A percentile compares a stretch with the other conserved stretches of the same genome.
Evolutionary conservation across 2,329 filamentous ascomycete genomes (phyloP).

Genomic region (Tolypocladium tropicale): DNA sequence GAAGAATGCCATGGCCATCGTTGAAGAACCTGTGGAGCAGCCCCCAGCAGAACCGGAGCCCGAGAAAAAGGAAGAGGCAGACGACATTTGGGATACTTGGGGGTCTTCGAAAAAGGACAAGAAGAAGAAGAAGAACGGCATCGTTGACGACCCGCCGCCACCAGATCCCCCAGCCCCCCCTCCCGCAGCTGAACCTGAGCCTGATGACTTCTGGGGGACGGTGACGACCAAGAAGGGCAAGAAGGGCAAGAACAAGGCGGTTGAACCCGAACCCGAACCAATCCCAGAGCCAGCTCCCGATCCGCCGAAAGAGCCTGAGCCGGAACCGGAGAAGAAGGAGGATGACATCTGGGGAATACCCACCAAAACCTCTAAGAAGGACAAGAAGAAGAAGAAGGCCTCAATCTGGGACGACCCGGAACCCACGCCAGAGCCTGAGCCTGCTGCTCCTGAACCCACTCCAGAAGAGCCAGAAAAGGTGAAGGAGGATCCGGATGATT

Average conservation of each 20-base stretch:
- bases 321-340: slow-evolving; percentile 16
- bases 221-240: slow-evolving; percentile 14
- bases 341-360: slow-evolving; percentile 20
- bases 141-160: slow-evolving; percentile 1
- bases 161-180: slow-evolving; percentile 1
- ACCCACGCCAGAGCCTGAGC: slow-evolving; percentile 10
- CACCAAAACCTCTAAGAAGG: slow-evolving; percentile 18
- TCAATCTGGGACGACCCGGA: slow-evolving; percentile 13
- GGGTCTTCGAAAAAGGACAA: slow-evolving; percentile 19
- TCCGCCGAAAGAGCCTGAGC: slow-evolving; percentile 8
- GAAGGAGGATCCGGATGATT: slow-evolving; percentile 13
- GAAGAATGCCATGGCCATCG: slow-evolving; percentile 10
- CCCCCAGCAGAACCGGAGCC: slow-evolving; percentile 12
- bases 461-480: slow-evolving; percentile 3
- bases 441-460: slow-evolving; percentile 4
- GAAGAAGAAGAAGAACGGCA: slow-evolving; percentile 17
- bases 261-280: slow-evolving; percentile 10
- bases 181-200: not conserved
- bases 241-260: slow-evolving; percentile 25
- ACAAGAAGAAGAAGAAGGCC: slow-evolving; percentile 17
- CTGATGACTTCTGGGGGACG: slow-evolving; percentile 1
- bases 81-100: slow-evolving; percentile 21
- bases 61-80: slow-evolving; percentile 16
- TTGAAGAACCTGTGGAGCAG: slow-evolving; percentile 13
- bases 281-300: slow-evolving; percentile 15